Evolutionary conservation across 305 asterid species (phyloP).

Genomic region (Fraxinus greggii): DNA sequence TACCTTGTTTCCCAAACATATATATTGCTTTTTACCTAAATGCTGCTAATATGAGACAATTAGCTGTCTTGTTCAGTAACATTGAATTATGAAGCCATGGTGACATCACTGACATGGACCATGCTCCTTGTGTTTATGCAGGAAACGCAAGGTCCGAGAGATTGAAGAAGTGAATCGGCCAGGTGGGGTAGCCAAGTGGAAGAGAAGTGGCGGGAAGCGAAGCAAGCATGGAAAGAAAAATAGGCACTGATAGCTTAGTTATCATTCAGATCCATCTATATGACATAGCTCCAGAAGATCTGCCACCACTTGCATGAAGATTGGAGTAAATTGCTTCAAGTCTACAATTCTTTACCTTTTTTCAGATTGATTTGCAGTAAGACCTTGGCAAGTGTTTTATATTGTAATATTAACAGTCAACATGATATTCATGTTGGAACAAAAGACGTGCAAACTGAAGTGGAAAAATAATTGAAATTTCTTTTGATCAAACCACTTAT

Average conservation of each 20-base stretch:
- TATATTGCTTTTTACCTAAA: not conserved
- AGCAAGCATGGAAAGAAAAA: constrained; percentile 35
- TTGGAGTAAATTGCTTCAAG: not conserved
- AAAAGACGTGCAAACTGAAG: not conserved
- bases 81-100: constrained; percentile 7
- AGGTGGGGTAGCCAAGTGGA: constrained; percentile 69
- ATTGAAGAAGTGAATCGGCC: constrained; percentile 67
- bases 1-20: not conserved
- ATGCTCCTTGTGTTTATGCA: constrained; percentile 20
- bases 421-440: not conserved
- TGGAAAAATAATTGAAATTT: not conserved
- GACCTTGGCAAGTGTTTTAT: not conserved
- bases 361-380: not conserved
- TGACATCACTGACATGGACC: not conserved
- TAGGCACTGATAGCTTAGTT: constrained; percentile 2
- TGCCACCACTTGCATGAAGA: not conserved
- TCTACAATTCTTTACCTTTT: not conserved
- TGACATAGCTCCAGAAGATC: not conserved
- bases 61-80: not conserved
- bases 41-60: not conserved
- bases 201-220: constrained; percentile 30
- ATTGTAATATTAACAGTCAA: not conserved
- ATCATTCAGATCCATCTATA: not conserved
- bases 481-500: not conserved
- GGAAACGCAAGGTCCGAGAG: constrained; percentile 73